Base-by-base conservation (phyloP, 1,284 basidiomycete species). In the Leccinum cinnamomeum region DNA sequence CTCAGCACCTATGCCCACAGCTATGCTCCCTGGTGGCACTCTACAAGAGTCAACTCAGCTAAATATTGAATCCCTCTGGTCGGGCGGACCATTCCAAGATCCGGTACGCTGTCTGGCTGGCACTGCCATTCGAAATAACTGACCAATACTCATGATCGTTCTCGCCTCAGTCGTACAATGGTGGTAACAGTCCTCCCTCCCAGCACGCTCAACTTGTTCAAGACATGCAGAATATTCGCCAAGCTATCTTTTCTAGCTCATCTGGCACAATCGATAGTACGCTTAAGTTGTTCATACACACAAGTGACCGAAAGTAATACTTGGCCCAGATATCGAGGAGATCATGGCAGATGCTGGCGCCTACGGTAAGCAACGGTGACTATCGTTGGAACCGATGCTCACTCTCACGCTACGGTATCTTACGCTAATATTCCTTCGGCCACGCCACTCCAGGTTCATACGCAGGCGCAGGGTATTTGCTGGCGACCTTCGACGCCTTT, bases 31-130 rank as follows among this genome's bases (percentile, higher is more conserved):
- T 10, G 89, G 90, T 1, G 86, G 85, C 14, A 84, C 84, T 1
- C 68, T 72, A 2, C 80, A 83, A 50, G 89, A 91, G 71, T 77
- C 77, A 4, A 85, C 82, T 6, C 86, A 88, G 66, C 75, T 91
- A 48, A 91, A 91, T 69, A 87, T 91, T 55, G 89, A 91, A 69
- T 85, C 85, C 12, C 76, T 91, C 11, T 91, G 90, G 89, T 81
- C 85, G 33, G 89, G 89, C n/a, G 89, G 89, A 2, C 86, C 87
- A 5, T 89, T 89, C 65, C 79, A 83, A 57, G 83, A 89, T 68
- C 79, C 83, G 20, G 88, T 84, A 67, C 57, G 80, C 83, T 58
- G 33, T 33, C 35, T 7, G 6, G 5, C 35, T 7, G 6, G 5
- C 25, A 25, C 5, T 30, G 51, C 5, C 20, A 55, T 55, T 44